A percentile compares a stretch with the other conserved stretches of the same genome.
phyloP scores from a whole-genome alignment of 2,329 filamentous ascomycete genomes.

The Xylaria digitata region DNA sequence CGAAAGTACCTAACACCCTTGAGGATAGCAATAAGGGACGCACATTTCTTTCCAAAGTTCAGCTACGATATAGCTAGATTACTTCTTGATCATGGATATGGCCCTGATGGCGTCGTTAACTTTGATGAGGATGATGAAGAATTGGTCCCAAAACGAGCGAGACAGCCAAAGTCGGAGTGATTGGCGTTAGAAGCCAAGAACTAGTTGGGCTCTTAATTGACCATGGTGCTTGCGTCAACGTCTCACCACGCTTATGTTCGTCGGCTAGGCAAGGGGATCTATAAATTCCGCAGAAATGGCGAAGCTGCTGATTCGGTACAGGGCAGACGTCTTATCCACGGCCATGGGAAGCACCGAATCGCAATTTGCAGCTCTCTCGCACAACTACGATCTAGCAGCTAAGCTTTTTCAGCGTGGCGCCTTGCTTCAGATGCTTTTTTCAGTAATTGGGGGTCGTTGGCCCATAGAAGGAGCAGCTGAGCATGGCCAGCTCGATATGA shows the following conservation, averaged over 20 bases:
- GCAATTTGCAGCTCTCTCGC: slow-evolving; percentile 37
- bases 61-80: slow-evolving; percentile 11
- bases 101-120: slow-evolving; percentile 17
- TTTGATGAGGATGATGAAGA: not conserved
- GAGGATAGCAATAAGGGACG: slow-evolving; percentile 7
- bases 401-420: slow-evolving; percentile 32
- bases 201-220: slow-evolving; percentile 39
- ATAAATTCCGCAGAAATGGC: slow-evolving; percentile 14
- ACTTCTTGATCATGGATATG: slow-evolving; percentile 24
- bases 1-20: not conserved
- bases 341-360: slow-evolving; percentile 37
- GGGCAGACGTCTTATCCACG: slow-evolving; percentile 30
- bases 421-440: slow-evolving; percentile 11
- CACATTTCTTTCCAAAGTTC: not conserved
- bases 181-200: too few relatives aligned
- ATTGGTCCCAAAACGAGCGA: not conserved
- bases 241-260: slow-evolving; percentile 3
- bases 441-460: slow-evolving; percentile 34
- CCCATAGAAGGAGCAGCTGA: slow-evolving; percentile 40
- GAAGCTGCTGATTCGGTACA: slow-evolving; percentile 28
- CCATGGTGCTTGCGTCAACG: slow-evolving; percentile 30
- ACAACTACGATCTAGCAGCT: slow-evolving; percentile 31
- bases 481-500: slow-evolving; percentile 37
- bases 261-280: slow-evolving; percentile 30
- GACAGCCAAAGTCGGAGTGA: slow-evolving; percentile 21